These are phyloP conservation scores for Tetrapisispora taiwanensis DNA, from an alignment of 805 yeast species.

Conservation along the genomic window DNA sequence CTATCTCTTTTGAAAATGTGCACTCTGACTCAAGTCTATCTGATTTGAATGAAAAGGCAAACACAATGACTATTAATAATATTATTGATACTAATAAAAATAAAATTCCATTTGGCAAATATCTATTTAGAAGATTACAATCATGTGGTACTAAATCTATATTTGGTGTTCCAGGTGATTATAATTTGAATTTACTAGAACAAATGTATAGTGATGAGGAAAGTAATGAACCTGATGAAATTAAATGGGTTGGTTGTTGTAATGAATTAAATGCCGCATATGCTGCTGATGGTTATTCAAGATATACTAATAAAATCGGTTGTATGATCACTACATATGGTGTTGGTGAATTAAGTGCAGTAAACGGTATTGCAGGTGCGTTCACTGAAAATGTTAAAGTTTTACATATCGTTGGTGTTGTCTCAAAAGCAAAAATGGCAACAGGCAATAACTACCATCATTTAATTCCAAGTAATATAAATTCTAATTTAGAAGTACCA, in stretches of 20 bases:
- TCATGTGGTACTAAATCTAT: slow-evolving; percentile 48
- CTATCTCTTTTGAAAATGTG: neutral
- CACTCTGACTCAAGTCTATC: neutral
- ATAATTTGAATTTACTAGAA: slow-evolving; percentile 58
- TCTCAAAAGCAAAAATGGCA: slow-evolving; percentile 4
- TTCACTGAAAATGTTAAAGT: slow-evolving; percentile 73
- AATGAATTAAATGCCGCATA: slow-evolving; percentile 87
- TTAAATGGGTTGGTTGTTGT: slow-evolving; percentile 74
- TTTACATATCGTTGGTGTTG: slow-evolving; percentile 68
- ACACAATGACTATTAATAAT: neutral
- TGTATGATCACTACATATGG: slow-evolving; percentile 64
- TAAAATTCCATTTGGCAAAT: slow-evolving; percentile 38
- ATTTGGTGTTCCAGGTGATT: slow-evolving; percentile 77
- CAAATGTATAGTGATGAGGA: slow-evolving; percentile 36
- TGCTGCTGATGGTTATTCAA: slow-evolving; percentile 82
- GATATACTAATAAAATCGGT: slow-evolving; percentile 53
- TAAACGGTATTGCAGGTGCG: slow-evolving; percentile 76
- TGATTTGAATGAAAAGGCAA: neutral
- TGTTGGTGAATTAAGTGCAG: slow-evolving; percentile 80
- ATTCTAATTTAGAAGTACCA: slow-evolving; percentile 37
- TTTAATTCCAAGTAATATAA: slow-evolving; percentile 37
- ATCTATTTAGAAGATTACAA: slow-evolving; percentile 46
- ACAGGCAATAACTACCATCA: slow-evolving; percentile 42
- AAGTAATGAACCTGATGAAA: slow-evolving; percentile 3
- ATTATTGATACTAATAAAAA: neutral